Evolutionary conservation across 2,329 filamentous ascomycete genomes (phyloP), one percentile per base, ranked within the genome.

Genomic region (Hypoxylon sp.): DNA sequence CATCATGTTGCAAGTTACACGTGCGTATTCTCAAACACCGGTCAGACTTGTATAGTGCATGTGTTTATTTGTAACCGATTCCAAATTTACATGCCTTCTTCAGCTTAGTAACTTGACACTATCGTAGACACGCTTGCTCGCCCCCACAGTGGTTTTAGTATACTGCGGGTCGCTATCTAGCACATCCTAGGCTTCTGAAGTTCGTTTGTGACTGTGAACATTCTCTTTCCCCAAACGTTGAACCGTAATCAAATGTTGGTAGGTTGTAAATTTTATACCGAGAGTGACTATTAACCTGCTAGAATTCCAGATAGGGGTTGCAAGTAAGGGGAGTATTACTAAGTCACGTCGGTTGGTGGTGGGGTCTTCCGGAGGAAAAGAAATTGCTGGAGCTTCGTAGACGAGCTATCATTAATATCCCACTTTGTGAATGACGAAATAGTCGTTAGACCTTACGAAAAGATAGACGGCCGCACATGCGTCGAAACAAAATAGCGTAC

Each of bases 31-130:
- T 58, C 50, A 53, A 59, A 55, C 50, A 53, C 50, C 48, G 15
- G 27, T 46, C 13, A 31, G 32, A 53, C 17, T 7, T 44, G 37
- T 51, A 31, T 32, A 46, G 39, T 48, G 52, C 21, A 37, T 17
- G 21, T 53, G 19, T 59, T 19, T 59, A 51, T 39, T 19, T 55
- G 52, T 54, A 67, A 61, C 39, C 24, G 61, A 69, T 69, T 69
- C 67, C 67, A 69, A 69, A 69, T 69, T 55, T 54, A 54, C 52
- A 61, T 62, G 56, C 8, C 46, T n/a, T 32, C 37, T 66, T 69
- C 39, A 57, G 51, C 67, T 69, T 62, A 58, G 63, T 57, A 64
- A 62, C 58, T 56, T 31, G 24, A 24, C 10, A 27, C 24, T 27
- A 19, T 42, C 8, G 39, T 17, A 31, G 53, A 44, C 39, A 29